Evolutionary conservation across 768 basidiomycete species (phyloP), one percentile per base, ranked within the genome.

Genomic region (Boletus sp.): DNA sequence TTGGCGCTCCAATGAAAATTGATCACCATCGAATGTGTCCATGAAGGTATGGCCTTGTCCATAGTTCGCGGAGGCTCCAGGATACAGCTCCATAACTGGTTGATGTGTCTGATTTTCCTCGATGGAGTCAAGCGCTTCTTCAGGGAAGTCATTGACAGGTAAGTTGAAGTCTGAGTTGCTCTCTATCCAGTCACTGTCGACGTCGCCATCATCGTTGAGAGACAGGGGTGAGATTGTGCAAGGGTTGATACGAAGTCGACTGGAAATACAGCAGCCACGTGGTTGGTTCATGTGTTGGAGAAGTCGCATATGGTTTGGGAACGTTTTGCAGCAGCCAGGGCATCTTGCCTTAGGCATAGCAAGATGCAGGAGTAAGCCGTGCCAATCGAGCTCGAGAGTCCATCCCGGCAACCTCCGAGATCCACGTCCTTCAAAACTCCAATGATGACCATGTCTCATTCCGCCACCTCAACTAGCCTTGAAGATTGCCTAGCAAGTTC

Each of bases 221-320:
- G 3, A 8, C 18, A 28, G 10, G n/a, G 10, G 17, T 15, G 30
- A 29, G 33, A n/a, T n/a, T 3, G 2, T 5, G n/a, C n/a, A 17
- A 32, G 18, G 10, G 3, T 6, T 2, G 20, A 47, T 11, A 35
- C 14, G 18, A 33, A 48, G 15, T 18, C 17, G 10, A 18, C 9
- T 48, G 30, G 47, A 3, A 33, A 32, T 32, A 9, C 47, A 48
- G 9, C 32, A 28, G 4, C 47, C 47, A 5, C 10, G 32, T n/a
- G 47, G 32, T 35, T 48, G 47, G 32, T 35, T 48, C 47, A 48
- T 48, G n/a, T 48, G 47, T 48, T 48, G 47, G 29, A 48, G 47
- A 33, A 48, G 47, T 48, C n/a, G 33, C 1, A 5, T 48, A n/a
- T 48, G 28, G 10, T 48, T 48, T 2, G n/a, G 32, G 12, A 48